These are phyloP conservation scores for Oryza longistaminata DNA, from an alignment of 176 grass and related monocot species.

Conservation along the genomic window DNA sequence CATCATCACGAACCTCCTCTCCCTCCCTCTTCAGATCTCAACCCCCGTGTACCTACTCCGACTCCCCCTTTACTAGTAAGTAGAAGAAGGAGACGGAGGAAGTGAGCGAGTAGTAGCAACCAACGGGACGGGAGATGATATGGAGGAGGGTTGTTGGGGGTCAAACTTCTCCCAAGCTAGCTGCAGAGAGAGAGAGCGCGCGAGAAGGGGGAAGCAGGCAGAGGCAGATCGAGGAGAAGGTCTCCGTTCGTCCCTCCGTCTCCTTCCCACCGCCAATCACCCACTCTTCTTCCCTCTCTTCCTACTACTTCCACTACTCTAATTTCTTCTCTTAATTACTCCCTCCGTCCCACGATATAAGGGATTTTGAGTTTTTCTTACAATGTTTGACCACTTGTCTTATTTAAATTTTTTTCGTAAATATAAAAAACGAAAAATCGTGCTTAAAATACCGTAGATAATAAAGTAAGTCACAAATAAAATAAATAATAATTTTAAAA, in stretches of 20 bases:
- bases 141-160: constrained; percentile 27
- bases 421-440: too few relatives aligned
- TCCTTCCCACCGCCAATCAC: constrained; percentile 17
- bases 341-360: too few relatives aligned
- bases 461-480: too few relatives aligned
- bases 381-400: too few relatives aligned
- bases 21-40: constrained; percentile 35
- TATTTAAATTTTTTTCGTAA: too few relatives aligned
- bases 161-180: constrained; percentile 28
- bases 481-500: too few relatives aligned
- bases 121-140: not conserved
- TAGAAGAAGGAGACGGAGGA: not conserved
- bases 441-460: too few relatives aligned
- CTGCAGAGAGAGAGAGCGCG: too few relatives aligned
- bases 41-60: too few relatives aligned
- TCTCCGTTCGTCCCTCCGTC: not conserved
- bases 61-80: too few relatives aligned
- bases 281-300: too few relatives aligned
- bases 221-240: not conserved
- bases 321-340: not conserved
- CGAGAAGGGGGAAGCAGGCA: not conserved
- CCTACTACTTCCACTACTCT: not conserved
- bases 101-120: not conserved
- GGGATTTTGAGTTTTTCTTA: too few relatives aligned
- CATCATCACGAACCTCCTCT: constrained; percentile 25